phyloP scores from a whole-genome alignment of 73 alveolate species.

The Halteria grandinella region DNA sequence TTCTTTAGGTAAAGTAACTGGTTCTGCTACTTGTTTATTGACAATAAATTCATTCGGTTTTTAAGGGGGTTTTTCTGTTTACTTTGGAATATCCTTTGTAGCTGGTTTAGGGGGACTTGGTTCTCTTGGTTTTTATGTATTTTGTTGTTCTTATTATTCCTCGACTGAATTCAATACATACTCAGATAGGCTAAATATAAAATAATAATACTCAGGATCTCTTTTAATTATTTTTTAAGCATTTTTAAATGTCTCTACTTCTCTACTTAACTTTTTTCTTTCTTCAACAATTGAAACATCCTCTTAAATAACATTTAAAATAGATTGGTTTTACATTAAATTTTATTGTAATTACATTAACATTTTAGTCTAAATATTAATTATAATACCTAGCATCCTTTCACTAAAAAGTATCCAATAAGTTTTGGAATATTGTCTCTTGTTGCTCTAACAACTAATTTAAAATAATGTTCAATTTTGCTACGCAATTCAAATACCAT shows the following conservation, averaged over 20 bases:
- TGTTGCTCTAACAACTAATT: slow-evolving; percentile 85
- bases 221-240: slow-evolving; percentile 68
- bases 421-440: slow-evolving; percentile 96
- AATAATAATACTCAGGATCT: slow-evolving; percentile 74
- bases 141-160: too few relatives aligned
- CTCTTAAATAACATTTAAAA: slow-evolving; percentile 72
- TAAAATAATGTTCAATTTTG: slow-evolving; percentile 91
- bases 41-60: too few relatives aligned
- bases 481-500: slow-evolving; percentile 82
- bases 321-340: slow-evolving; percentile 20
- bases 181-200: too few relatives aligned
- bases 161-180: too few relatives aligned
- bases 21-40: too few relatives aligned
- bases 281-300: slow-evolving; percentile 68
- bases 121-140: too few relatives aligned
- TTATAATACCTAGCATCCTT: slow-evolving; percentile 73
- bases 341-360: slow-evolving; percentile 59
- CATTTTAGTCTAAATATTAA: slow-evolving; percentile 56
- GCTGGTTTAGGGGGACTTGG: too few relatives aligned
- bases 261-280: slow-evolving; percentile 53
- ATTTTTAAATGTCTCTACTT: slow-evolving; percentile 56
- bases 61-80: too few relatives aligned
- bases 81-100: too few relatives aligned
- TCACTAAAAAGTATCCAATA: slow-evolving; percentile 96
- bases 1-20: too few relatives aligned